Conservation (phyloP, 768 basidiomycete genomes). For the Aureoboletus auriporus region DNA sequence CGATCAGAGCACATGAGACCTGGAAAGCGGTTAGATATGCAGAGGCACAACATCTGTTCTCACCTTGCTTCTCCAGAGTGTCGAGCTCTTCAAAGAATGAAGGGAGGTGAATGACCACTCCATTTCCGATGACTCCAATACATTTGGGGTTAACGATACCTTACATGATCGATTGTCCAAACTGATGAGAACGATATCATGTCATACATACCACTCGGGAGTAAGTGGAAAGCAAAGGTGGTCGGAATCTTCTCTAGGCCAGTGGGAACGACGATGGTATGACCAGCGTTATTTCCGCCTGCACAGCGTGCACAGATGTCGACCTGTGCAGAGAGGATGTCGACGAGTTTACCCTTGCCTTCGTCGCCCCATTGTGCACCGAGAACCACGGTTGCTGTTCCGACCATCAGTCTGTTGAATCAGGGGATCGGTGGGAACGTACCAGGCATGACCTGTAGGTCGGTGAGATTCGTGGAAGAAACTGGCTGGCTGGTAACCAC, state of each 20-base stretch:
- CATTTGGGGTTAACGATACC: slow-evolving; percentile 47
- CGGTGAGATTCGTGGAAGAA: slow-evolving; percentile 9
- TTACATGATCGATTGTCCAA: slow-evolving; percentile 10
- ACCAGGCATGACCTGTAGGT: slow-evolving; percentile 23
- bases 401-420: slow-evolving; percentile 8
- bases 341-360: slow-evolving; percentile 94
- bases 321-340: slow-evolving; percentile 84
- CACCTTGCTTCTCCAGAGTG: slow-evolving; percentile 78
- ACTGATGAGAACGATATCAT: neutral
- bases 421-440: neutral
- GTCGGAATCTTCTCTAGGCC: slow-evolving; percentile 67
- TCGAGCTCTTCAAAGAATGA: slow-evolving; percentile 95
- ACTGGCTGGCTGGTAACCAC: too few relatives aligned
- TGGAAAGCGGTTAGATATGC: slow-evolving; percentile 27
- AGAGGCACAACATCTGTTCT: neutral
- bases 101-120: slow-evolving; percentile 95
- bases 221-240: slow-evolving; percentile 92
- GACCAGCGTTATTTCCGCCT: slow-evolving; percentile 98
- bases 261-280: slow-evolving; percentile 87
- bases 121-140: slow-evolving; percentile 84
- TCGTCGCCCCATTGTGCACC: slow-evolving; percentile 93
- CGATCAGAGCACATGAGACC: slow-evolving; percentile 84
- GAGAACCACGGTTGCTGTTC: slow-evolving; percentile 66
- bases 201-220: slow-evolving; percentile 72
- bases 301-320: slow-evolving; percentile 96